phyloP scores from a whole-genome alignment of 1,284 basidiomycete species.

The Sporisorium exsertum region DNA sequence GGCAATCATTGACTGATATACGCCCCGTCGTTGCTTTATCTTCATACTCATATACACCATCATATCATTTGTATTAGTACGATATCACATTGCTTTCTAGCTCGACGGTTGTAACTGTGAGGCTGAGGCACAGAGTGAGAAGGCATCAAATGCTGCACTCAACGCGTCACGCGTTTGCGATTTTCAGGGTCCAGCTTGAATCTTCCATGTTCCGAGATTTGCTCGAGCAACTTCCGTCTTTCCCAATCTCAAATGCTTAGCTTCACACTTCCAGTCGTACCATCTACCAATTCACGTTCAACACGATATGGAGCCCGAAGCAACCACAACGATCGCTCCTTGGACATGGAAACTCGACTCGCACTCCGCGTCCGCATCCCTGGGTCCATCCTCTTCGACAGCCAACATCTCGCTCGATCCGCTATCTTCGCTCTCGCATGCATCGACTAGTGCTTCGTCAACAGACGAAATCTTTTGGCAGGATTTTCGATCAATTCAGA shows the following conservation, averaged over 20 bases:
- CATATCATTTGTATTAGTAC: constrained; percentile 20
- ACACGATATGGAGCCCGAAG: neutral
- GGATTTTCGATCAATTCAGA: constrained; percentile 9
- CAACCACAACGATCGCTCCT: constrained; percentile 5
- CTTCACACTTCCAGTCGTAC: neutral
- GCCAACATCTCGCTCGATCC: constrained; percentile 8
- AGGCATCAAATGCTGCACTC: neutral
- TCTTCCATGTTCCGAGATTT: constrained; percentile 7
- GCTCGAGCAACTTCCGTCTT: neutral
- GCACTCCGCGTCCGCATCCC: constrained; percentile 6
- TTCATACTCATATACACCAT: neutral
- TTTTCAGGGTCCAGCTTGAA: constrained; percentile 24
- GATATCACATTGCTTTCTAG: neutral
- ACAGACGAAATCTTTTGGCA: constrained; percentile 34
- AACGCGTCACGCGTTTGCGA: constrained; percentile 33
- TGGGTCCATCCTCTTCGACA: constrained; percentile 20
- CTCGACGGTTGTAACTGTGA: too few species aligned
- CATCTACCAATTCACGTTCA: neutral
- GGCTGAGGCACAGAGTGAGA: neutral
- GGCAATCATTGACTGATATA: constrained; percentile 17
- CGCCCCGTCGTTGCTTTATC: neutral
- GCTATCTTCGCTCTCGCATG: constrained; percentile 21
- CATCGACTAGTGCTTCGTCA: neutral
- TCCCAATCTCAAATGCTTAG: neutral
- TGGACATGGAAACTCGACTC: constrained; percentile 39